Evolutionary conservation across 2,329 filamentous ascomycete genomes (phyloP), one percentile per base, ranked within the genome.

Genomic region (Epichloe gansuensis): DNA sequence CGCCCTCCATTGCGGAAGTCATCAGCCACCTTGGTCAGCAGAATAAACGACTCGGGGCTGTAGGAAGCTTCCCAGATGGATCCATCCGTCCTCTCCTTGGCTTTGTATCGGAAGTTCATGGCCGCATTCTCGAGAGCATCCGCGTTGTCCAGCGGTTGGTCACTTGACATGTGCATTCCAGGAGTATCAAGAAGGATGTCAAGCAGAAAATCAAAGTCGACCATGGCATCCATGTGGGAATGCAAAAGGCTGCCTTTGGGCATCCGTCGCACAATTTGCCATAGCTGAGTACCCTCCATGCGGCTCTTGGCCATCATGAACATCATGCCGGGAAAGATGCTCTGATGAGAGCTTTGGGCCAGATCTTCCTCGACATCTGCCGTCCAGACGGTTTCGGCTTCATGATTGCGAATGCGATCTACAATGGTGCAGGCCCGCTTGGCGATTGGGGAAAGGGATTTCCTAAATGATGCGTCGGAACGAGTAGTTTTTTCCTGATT

Each of bases 221-320:
- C 85, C 82, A 94, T 94, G 60, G 90, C 89, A 66, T 94, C 87
- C 63, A 94, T 73, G 67, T 97, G 90, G 43, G 88, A 88, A 70
- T 97, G 90, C 54, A 95, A 70, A 34, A 95, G 73, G 8, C 84
- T 77, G 12, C 91, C 93, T 66, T 97, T 97, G 31, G 91, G 91
- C 86, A 97, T 89, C 57, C 74, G 78, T 54, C 83, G 79, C 15
- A 95, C 78, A 59, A 96, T 93, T 57, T 81, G 77, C 89, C 89
- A 97, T 25, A 96, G 74, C 62, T 82, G 82, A 13, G 88, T 95
- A 59, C 75, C 75, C 68, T 95, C 88, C 81, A 95, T 94, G 39
- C 81, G 80, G n/a, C 82, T 78, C 67, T 89, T 91, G 59, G 89
- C 89, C 38, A 91, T 75, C 38, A 80, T 83, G 68, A 95, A 96